Evolutionary conservation across 495 filamentous ascomycete genomes (phyloP), one percentile per base, ranked within the genome.

Genomic region (Ramalina intermedia): DNA sequence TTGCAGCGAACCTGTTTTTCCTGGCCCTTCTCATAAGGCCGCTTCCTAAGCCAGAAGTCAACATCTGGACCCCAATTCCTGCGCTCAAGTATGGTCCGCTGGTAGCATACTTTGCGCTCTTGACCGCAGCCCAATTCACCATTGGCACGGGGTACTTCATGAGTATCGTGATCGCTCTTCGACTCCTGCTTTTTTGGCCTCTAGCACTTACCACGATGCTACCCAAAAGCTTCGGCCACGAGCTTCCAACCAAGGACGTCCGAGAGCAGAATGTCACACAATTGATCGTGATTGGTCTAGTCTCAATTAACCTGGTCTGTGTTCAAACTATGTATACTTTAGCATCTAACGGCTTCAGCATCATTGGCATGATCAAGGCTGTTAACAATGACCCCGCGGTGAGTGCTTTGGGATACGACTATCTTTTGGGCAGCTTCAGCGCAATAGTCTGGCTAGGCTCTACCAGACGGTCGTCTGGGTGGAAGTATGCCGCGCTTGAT

Each of bases 1-100:
- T 76, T 51, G 79, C 78, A 2, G 67, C 72, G 58, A 82, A 78
- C 52, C 61, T 85, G 13, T 82, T 84, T 61, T 78, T 75, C 57
- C 55, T 81, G 4, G 66, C 76, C 0, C 58, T 84, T 17, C 61
- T 78, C 12, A 68, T 76, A 20, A 79, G 74, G 0, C 69, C 70
- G 5, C 62, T 65, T 2, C 63, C 67, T 1, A 45, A 72, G 13
- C 55, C 63, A 7, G 69, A 72, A 37, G 62, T 66, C 16, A 61
- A 51, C 20, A 68, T 63, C 39, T 80, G 74, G 69, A 56, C 64
- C 2, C 75, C 76, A 1, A 60, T 66, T 21, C 54, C 66, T 1
- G 20, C 58, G 3, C 17, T 72, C 0, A 71, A 75, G 48, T 50
- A 69, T 6, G 18, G 60, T 1, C 63, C 71, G 0, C 54, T 75